Base-by-base conservation (phyloP, 2,329 filamentous ascomycete genomes). In the Ophiosphaerella herpotricha region DNA sequence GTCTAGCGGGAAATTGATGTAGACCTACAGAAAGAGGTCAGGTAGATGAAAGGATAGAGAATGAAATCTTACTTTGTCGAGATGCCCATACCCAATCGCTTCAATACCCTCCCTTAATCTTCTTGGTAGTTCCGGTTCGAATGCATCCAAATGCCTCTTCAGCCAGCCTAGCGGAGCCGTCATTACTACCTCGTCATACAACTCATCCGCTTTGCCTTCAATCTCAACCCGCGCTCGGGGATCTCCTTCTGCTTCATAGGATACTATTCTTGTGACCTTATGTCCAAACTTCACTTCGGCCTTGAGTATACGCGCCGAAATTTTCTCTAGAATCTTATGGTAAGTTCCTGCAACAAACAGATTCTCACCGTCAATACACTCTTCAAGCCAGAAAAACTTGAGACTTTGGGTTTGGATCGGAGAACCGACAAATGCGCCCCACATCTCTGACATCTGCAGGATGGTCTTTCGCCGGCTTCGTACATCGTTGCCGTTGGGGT, bases 371-470 rank as follows among this genome's bases (percentile, higher is more conserved):
- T 90, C 87, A 44, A 91, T 85, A 57, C 86, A 89, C 70, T 91
- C 87, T 66, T 91, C 88, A 5, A 91, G 68, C 86, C 87, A 90
- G 67, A 90, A 89, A 74, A 85, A 91, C 74, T 86, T 89, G 29
- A 91, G 75, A 60, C 86, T 90, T 67, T 91, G 88, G 23, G 66
- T 80, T 44, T 78, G 74, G 7, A 89, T 77, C 0, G 84, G 80
- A 50, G 81, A 86, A 12, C 88, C 88, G 5, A 90, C 80, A 65
- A 89, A 91, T 0, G 82, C 82, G 2, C 88, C 88, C 86, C 88
- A 90, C 61, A 84, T 79, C 58, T 87, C 82, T 3, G 83, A 82
- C 61, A 83, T 76, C 36, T 83, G 75, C 5, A 85, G 64, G 31
- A 60, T 76, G 63, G 34, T 81, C 71, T 40, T 78, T 75, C 58